Conservation (phyloP, 2,329 filamentous ascomycete species). For the Arthroderma sp. region DNA sequence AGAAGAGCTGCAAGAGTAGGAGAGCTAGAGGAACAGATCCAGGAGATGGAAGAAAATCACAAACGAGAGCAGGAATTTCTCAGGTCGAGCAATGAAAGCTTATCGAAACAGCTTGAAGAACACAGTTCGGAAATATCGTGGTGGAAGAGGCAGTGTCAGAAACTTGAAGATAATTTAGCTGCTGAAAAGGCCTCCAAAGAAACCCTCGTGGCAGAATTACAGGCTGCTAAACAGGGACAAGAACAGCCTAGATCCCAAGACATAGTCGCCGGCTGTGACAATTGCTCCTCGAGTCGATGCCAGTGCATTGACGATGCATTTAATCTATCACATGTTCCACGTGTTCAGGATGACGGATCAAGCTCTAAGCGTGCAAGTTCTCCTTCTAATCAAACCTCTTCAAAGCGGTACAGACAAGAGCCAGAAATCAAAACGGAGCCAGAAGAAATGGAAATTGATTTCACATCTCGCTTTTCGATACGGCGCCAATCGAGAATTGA, state of each 20-base stretch:
- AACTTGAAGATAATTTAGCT: slow-evolving; percentile 49
- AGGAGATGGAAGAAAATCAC: slow-evolving; percentile 35
- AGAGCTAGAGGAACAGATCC: slow-evolving; percentile 44
- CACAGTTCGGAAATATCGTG: slow-evolving; percentile 40
- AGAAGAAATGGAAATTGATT: slow-evolving; percentile 55
- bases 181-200: slow-evolving; percentile 31
- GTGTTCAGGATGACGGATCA: slow-evolving; percentile 22
- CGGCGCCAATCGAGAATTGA: slow-evolving; percentile 21
- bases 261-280: slow-evolving; percentile 48
- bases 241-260: slow-evolving; percentile 14
- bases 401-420: slow-evolving; percentile 44
- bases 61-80: slow-evolving; percentile 37
- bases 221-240: slow-evolving; percentile 15
- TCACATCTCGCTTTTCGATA: slow-evolving; percentile 52
- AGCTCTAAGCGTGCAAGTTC: slow-evolving; percentile 25
- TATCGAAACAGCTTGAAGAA: slow-evolving; percentile 55
- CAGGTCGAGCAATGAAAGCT: slow-evolving; percentile 38
- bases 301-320: slow-evolving; percentile 47
- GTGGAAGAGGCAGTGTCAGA: slow-evolving; percentile 43
- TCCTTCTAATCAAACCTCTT: slow-evolving; percentile 17
- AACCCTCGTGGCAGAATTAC: slow-evolving; percentile 25
- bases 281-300: slow-evolving; percentile 52
- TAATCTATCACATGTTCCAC: slow-evolving; percentile 29
- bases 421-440: slow-evolving; percentile 33
- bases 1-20: slow-evolving; percentile 82